Evolutionary conservation across 345 rosid genomes (phyloP).

Genomic region (Cardamine chenopodiifolia): DNA sequence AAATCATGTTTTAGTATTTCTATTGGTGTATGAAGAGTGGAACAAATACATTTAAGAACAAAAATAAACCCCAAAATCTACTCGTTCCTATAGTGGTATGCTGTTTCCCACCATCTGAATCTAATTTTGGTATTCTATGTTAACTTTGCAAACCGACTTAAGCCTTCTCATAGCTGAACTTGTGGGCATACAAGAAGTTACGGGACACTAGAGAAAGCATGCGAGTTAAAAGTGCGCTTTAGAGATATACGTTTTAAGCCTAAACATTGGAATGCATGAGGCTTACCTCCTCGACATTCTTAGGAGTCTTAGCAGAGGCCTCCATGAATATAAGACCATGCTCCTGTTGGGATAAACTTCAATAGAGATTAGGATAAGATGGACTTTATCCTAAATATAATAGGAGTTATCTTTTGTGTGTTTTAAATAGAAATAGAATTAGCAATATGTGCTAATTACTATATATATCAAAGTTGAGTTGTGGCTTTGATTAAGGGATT

Average conservation of each 20-base stretch:
- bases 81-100: not conserved
- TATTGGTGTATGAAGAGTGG: not conserved
- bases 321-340: constrained; percentile 95
- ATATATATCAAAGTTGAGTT: no score
- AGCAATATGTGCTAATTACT: no score
- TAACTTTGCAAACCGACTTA: not conserved
- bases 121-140: not conserved
- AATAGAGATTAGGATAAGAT: no score
- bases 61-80: not conserved
- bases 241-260: not conserved
- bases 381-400: no score
- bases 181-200: not conserved
- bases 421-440: no score
- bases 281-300: constrained; percentile 85
- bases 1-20: constrained; percentile 2
- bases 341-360: no score
- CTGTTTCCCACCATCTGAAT: not conserved
- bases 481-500: no score
- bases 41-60: not conserved
- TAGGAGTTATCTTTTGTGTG: no score
- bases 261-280: constrained; percentile 1
- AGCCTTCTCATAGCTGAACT: not conserved
- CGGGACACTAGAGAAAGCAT: not conserved
- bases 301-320: constrained; percentile 96
- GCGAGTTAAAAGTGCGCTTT: not conserved